Evolutionary conservation across 108 stramenopile species (phyloP), one percentile per base, ranked within the genome.

Genomic region (Thalassiosira profunda): DNA sequence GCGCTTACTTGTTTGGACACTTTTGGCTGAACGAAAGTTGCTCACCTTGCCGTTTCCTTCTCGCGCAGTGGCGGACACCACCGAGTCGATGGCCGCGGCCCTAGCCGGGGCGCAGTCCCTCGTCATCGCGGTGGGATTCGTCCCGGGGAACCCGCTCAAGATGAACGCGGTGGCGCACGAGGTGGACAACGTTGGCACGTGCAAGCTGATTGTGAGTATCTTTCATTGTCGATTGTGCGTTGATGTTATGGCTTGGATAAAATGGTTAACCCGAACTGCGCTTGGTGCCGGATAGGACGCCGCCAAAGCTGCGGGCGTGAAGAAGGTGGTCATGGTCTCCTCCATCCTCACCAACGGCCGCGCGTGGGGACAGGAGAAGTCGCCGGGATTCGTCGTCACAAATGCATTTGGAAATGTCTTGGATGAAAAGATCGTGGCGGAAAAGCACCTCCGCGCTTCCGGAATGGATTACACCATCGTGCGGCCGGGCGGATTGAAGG

Each of bases 401-500:
- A 91, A 91, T 57, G 90, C 93, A 44, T 91, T 91, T 76, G 93
- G 93, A 0, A 82, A 84, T 60, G 86, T 89, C 5, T 58, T 94
- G 29, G 90, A 91, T 41, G 90, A 91, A 48, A 94, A 94, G 69
- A 23, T 91, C 17, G 84, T 86, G 14, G 88, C 89, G 6, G 93
- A 94, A 42, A 83, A 88, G 10, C 81, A 91, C 57, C 37, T 94
- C 21, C 42, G 70, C 20, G 56, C 40, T 0, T 68, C 63, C 28
- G 93, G 93, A 14, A n/a, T 94, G 18, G 88, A 91, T 56, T 94
- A 89, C 55, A 94, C 90, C 45, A 94, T 94, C 65, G 84, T 94
- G 0, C 80, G 90, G 23, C 90, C 93, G 0, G 93, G 93, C 15
- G 93, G 93, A 40, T 54, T 94, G 29, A 89, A 89, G 68, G 80